phyloP scores from a whole-genome alignment of 805 yeast species.

The Schizosaccharomyces pombe region DNA sequence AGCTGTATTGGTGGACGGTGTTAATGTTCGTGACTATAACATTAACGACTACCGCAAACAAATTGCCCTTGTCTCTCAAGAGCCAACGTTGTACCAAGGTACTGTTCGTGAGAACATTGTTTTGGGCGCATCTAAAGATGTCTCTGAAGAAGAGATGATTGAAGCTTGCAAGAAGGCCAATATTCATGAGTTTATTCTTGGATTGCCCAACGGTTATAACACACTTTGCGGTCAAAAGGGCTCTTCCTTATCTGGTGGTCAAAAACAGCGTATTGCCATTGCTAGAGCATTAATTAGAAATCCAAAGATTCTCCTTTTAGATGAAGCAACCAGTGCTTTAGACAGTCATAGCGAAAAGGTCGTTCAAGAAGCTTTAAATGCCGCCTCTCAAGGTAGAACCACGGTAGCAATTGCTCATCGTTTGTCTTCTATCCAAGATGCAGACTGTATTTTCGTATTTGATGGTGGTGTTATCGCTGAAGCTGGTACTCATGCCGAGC shows the following conservation, averaged over 20 bases:
- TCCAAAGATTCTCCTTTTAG: slow-evolving; percentile 31
- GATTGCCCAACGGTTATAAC: slow-evolving; percentile 31
- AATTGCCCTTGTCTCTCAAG: slow-evolving; percentile 41
- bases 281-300: slow-evolving; percentile 37
- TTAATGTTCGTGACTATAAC: slow-evolving; percentile 25
- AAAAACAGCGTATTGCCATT: slow-evolving; percentile 39
- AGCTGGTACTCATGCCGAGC: slow-evolving; percentile 23
- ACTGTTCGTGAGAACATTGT: slow-evolving; percentile 56
- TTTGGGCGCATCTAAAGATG: slow-evolving; percentile 13
- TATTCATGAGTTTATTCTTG: slow-evolving; percentile 25
- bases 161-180: slow-evolving; percentile 29
- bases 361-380: slow-evolving; percentile 37
- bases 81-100: slow-evolving; percentile 42
- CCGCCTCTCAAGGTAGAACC: slow-evolving; percentile 41
- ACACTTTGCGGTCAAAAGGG: slow-evolving; percentile 27
- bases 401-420: slow-evolving; percentile 58
- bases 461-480: slow-evolving; percentile 33
- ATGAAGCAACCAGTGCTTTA: slow-evolving; percentile 33
- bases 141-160: slow-evolving; percentile 18
- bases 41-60: slow-evolving; percentile 28
- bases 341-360: slow-evolving; percentile 39
- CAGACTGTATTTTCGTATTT: slow-evolving; percentile 30
- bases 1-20: slow-evolving; percentile 22
- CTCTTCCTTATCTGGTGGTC: slow-evolving; percentile 38
- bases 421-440: slow-evolving; percentile 32